Conservation (phyloP, 2,329 filamentous ascomycete genomes). For the Leptoxyphium fumago region DNA sequence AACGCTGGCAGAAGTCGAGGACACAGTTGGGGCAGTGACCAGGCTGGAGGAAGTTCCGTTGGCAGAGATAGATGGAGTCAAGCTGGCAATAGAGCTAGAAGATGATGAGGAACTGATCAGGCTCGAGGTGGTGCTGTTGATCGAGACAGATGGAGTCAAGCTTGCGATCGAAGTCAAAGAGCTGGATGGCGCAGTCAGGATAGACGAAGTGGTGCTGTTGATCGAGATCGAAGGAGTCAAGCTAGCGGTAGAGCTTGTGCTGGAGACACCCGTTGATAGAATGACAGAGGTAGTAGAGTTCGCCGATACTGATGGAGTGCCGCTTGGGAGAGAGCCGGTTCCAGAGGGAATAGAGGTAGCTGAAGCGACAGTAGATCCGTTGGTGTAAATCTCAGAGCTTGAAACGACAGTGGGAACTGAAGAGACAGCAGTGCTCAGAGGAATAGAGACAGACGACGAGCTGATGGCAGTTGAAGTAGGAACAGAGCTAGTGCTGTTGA, state of each 20-base stretch:
- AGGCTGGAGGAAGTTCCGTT: background rate
- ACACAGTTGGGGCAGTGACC: background rate
- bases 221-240: background rate
- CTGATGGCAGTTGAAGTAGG: too few relatives aligned
- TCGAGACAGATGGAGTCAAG: background rate
- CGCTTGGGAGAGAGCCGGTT: background rate
- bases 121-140: background rate
- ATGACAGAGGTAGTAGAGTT: background rate
- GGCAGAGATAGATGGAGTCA: background rate
- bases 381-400: background rate
- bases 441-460: background rate
- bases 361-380: too few relatives aligned
- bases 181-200: background rate
- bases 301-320: background rate
- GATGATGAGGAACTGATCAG: background rate
- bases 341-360: too few relatives aligned
- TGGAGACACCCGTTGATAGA: background rate
- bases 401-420: background rate
- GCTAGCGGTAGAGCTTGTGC: background rate
- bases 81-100: background rate
- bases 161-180: background rate
- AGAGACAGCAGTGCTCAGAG: background rate
- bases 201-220: background rate
- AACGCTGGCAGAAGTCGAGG: background rate
- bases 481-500: background rate